phyloP scores from a whole-genome alignment of 2,329 filamentous ascomycete genomes.

The Periconia macrospinosa region DNA sequence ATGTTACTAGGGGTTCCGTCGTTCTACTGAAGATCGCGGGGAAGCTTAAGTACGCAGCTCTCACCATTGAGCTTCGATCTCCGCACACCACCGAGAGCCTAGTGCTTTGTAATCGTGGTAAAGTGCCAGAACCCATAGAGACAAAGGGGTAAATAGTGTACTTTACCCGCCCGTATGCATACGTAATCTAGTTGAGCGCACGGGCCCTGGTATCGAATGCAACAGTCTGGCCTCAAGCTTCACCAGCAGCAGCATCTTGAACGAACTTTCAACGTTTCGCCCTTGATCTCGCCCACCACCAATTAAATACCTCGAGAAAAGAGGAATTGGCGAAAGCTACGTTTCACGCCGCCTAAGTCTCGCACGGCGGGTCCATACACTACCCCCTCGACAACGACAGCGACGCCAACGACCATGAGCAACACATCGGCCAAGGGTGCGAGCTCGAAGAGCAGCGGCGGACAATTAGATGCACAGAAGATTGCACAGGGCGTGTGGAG shows the following conservation, averaged over 20 bases:
- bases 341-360: slow-evolving; percentile 37
- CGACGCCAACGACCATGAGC: slow-evolving; percentile 13
- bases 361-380: slow-evolving; percentile 18
- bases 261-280: not conserved
- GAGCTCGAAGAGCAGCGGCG: slow-evolving; percentile 27
- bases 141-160: not conserved
- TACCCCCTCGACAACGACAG: slow-evolving; percentile 13
- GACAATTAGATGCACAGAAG: slow-evolving; percentile 48
- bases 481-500: slow-evolving; percentile 72
- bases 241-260: not conserved
- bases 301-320: not conserved
- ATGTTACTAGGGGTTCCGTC: not conserved
- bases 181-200: slow-evolving; percentile 1
- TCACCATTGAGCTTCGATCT: not conserved
- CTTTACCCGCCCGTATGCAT: not conserved
- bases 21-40: not conserved
- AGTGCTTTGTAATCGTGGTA: no score
- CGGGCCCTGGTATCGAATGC: slow-evolving; percentile 4
- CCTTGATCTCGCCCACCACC: slow-evolving; percentile 8
- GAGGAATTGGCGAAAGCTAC: slow-evolving; percentile 2
- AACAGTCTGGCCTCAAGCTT: slow-evolving; percentile 23
- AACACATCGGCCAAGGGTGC: slow-evolving; percentile 11
- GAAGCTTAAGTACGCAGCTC: not conserved
- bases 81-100: slow-evolving; percentile 10
- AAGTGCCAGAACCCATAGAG: no score